Evolutionary conservation across 164 flowering plant species (phyloP), one percentile per base, ranked within the genome.

Genomic region (Umbilicus rupestris): DNA sequence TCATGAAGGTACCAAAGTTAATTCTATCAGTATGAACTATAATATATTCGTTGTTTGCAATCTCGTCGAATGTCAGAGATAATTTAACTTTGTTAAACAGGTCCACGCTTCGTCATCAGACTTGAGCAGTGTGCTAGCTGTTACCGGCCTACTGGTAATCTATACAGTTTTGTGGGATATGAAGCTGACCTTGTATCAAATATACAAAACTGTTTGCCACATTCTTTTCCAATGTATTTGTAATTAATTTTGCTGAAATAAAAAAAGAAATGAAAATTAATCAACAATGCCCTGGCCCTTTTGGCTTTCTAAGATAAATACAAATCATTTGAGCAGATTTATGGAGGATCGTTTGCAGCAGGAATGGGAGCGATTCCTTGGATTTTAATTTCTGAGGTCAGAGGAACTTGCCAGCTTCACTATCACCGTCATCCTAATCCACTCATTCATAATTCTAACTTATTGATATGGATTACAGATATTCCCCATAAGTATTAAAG

Each of bases 361-460:
- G 64, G 64, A n/a, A 62, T 62, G 64, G 64, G 42, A 35, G 7
- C 64, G 15, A 33, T 62, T 7, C 64, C 64, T 22, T 62, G 42
- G 39, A 33, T 62, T 26, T 3, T 62, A 30, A 62, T 62, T 22
- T 62, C 64, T 3, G 64, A 62, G 64, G 64, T 62, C 28, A 62
- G 30, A 62, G 4, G 5, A 52, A 15, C 16, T 24, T 26, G 16
- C 5, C 59, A 33, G 2, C 4, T 33, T 4, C 17, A 7, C 24
- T 30, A 7, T 60, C 4, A 35, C 11, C 24, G 1, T 33, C 30
- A 10, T 62, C 14, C 1, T 0, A 33, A 33, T 35, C 28, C 14
- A 16, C 7, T 37, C 3, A 60, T 15, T 17, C 37, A 19, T 2
- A 62, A 11, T 52, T 24, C 11, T 26, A 52, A 52, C 31, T 11